phyloP scores from a whole-genome alignment of 2,329 filamentous ascomycete genomes.

The Trichoderma semiorbis region DNA sequence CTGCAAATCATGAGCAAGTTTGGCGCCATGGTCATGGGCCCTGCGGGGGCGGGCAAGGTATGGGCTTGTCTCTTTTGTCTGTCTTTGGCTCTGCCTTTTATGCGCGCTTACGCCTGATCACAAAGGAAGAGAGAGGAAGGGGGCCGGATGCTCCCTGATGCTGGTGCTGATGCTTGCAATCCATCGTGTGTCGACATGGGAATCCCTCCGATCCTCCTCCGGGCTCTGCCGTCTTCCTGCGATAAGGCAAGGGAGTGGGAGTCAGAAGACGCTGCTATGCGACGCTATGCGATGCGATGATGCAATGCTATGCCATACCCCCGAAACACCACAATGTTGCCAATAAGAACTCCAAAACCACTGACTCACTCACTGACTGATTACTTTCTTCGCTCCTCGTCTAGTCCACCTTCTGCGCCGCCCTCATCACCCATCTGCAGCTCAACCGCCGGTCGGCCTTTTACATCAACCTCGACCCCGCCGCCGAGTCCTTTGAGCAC shows the following conservation, averaged over 20 bases:
- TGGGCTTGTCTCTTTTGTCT: constrained; percentile 23
- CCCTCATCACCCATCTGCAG: constrained; percentile 87
- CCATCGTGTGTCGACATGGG: neutral
- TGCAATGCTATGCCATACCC: neutral
- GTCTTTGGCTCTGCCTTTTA: neutral
- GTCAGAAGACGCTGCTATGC: neutral
- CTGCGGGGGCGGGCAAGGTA: constrained; percentile 90
- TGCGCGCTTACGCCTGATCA: constrained; percentile 8
- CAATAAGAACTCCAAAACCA: neutral
- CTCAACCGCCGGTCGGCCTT: constrained; percentile 90
- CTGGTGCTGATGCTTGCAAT: neutral
- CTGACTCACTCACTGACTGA: neutral
- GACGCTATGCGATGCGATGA: neutral
- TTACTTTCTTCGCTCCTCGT: neutral
- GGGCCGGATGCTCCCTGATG: neutral
- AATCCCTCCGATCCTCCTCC: neutral
- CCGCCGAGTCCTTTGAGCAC: constrained; percentile 89
- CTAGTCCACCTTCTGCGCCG: constrained; percentile 91
- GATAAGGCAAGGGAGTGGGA: neutral
- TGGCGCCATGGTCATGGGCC: constrained; percentile 92
- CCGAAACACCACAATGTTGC: neutral
- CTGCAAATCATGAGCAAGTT: constrained; percentile 76
- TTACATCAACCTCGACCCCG: constrained; percentile 97
- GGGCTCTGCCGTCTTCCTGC: neutral
- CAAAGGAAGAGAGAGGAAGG: neutral